Conservation (phyloP, 2,329 filamentous ascomycete species). For the Trichoderma atrobrunneum region DNA sequence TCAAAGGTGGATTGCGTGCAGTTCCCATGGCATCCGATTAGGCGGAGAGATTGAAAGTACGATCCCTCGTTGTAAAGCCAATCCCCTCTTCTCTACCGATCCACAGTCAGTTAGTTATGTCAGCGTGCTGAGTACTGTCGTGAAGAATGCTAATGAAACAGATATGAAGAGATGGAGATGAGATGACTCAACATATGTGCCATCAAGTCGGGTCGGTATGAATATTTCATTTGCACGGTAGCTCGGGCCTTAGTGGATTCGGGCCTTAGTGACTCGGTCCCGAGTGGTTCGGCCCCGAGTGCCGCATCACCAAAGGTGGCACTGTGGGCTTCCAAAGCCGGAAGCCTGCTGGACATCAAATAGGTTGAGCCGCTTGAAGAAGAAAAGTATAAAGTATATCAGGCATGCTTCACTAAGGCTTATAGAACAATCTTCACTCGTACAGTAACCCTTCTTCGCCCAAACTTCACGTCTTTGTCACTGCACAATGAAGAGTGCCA, state of each 20-base stretch:
- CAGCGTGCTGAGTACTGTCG: neutral
- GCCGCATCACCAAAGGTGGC: neutral
- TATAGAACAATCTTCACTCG: neutral
- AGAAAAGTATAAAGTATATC: neutral
- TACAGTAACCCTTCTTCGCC: neutral
- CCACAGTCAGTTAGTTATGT: neutral
- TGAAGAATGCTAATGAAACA: neutral
- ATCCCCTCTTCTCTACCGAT: neutral
- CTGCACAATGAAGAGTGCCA: constrained; percentile 1
- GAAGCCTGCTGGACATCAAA: neutral
- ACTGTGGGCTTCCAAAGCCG: neutral
- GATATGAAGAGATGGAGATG: neutral
- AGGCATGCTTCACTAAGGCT: neutral
- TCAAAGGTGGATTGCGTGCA: neutral
- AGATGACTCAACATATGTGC: neutral
- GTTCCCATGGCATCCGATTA: neutral
- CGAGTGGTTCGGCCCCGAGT: neutral
- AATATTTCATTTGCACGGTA: neutral
- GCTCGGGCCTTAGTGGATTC: neutral
- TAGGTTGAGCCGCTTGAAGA: neutral
- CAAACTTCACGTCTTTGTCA: neutral
- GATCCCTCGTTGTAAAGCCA: neutral
- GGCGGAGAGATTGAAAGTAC: neutral
- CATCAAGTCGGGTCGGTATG: too few species aligned
- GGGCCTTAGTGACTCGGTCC: neutral